Conservation (phyloP, 2,329 filamentous ascomycete genomes). For the Drechslera avenae region DNA sequence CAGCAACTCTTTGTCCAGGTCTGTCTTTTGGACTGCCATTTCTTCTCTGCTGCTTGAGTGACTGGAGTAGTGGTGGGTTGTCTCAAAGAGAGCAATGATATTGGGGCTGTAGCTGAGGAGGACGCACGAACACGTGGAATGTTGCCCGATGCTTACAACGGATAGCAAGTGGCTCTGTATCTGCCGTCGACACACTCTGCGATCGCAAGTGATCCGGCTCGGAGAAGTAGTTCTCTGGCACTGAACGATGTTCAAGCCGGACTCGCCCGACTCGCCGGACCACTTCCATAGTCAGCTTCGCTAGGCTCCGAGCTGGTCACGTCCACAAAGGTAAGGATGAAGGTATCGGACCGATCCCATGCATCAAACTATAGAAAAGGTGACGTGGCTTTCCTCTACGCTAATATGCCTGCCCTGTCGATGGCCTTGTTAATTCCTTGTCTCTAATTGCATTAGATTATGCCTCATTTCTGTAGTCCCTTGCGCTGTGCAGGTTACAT, state of each 20-base stretch:
- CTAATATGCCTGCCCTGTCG: not conserved
- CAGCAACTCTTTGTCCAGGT: slow-evolving; percentile 1
- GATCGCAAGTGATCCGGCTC: not conserved
- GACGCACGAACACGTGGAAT: not conserved
- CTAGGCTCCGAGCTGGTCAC: too few species aligned
- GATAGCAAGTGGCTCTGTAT: slow-evolving; percentile 1
- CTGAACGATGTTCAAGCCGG: not conserved
- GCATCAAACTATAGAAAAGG: slow-evolving; percentile 1
- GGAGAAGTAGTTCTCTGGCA: not conserved
- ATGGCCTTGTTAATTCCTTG: not conserved
- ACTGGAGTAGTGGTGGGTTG: not conserved
- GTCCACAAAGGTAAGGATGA: not conserved
- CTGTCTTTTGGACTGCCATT: slow-evolving; percentile 3
- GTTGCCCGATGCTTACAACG: slow-evolving; percentile 2
- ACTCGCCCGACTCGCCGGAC: not conserved
- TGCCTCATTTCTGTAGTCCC: not conserved
- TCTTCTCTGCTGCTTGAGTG: not conserved
- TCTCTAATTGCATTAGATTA: not conserved
- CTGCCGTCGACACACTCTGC: not conserved
- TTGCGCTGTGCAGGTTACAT: not conserved
- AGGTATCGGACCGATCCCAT: slow-evolving; percentile 1
- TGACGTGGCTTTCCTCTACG: slow-evolving; percentile 1
- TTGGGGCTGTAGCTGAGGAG: not conserved
- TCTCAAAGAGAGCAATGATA: slow-evolving; percentile 3
- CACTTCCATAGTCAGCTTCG: not conserved